Percentiles rank a stretch among this genome's conserved stretches.
phyloP scores from a whole-genome alignment of 2,329 filamentous ascomycete species.

The Zarea fungicola region DNA sequence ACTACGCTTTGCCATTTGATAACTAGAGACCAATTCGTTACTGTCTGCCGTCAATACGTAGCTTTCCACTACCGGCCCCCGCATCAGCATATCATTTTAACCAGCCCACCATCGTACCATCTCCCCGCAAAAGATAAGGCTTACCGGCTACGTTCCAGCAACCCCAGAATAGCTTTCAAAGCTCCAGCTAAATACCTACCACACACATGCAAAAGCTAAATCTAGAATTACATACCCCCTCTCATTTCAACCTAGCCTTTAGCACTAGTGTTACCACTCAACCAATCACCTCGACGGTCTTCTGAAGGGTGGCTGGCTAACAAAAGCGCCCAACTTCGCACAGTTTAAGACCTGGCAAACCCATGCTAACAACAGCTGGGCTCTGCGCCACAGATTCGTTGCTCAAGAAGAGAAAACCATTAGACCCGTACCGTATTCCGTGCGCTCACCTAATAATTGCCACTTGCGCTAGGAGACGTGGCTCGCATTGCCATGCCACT shows the following conservation, averaged over 20 bases:
- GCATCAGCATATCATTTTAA: too few relatives aligned
- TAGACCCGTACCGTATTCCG: background rate
- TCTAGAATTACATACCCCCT: slow-evolving; percentile 8
- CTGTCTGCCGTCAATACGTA: too few relatives aligned
- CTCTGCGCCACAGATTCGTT: too few relatives aligned
- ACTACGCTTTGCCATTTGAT: background rate
- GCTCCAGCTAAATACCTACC: slow-evolving; percentile 6
- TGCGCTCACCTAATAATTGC: background rate
- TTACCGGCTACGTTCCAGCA: background rate
- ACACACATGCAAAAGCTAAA: slow-evolving; percentile 5
- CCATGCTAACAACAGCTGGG: too few relatives aligned
- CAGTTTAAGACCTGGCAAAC: too few relatives aligned
- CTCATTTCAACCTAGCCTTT: background rate
- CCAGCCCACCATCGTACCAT: background rate
- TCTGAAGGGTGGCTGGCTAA: background rate
- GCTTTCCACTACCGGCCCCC: too few relatives aligned
- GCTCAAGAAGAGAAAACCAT: too few relatives aligned
- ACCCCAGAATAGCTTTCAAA: background rate
- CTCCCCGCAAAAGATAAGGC: background rate
- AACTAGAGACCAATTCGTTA: background rate
- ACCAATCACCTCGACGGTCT: slow-evolving; percentile 2
- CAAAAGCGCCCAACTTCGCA: too few relatives aligned
- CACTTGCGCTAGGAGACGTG: background rate
- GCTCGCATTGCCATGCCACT: too few relatives aligned
- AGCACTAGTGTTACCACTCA: background rate